These are phyloP conservation scores for Torrubiella hemipterigena DNA, from an alignment of 2,329 filamentous ascomycete species.

Conservation along the genomic window DNA sequence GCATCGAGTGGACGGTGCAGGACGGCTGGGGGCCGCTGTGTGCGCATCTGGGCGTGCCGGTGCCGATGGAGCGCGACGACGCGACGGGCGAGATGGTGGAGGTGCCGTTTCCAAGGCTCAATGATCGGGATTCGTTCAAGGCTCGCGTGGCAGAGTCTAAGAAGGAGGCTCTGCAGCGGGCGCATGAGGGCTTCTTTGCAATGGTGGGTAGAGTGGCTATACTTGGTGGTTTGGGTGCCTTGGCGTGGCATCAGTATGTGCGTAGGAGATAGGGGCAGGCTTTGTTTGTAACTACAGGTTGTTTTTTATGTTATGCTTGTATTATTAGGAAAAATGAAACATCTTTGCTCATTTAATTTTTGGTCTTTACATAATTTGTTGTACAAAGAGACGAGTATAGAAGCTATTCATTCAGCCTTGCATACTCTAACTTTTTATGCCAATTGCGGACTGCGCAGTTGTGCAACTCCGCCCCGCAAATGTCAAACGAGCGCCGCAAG, in stretches of 20 bases:
- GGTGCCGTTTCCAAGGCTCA: slow-evolving; percentile 11
- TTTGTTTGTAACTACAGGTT: too few species aligned
- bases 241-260: slow-evolving; percentile 1
- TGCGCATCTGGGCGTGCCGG: slow-evolving; percentile 21
- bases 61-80: slow-evolving; percentile 20
- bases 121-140: slow-evolving; percentile 9
- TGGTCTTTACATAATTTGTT: too few species aligned
- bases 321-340: background rate
- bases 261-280: too few species aligned
- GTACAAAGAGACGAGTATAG: too few species aligned
- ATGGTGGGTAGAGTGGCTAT: background rate
- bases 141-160: slow-evolving; percentile 1
- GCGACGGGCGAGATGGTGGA: slow-evolving; percentile 10
- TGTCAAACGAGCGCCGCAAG: too few species aligned
- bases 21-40: slow-evolving; percentile 31
- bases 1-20: slow-evolving; percentile 25
- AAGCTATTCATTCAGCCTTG: too few species aligned
- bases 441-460: too few species aligned
- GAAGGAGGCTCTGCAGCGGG: slow-evolving; percentile 2
- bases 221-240: slow-evolving; percentile 1
- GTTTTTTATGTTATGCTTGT: background rate
- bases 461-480: too few species aligned
- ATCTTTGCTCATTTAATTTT: too few species aligned
- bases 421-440: too few species aligned
- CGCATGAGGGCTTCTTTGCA: background rate